Percentiles rank a stretch among this genome's conserved stretches.
Evolutionary conservation across 2,329 filamentous ascomycete species (phyloP).

Genomic region (Fusarium scirpi): DNA sequence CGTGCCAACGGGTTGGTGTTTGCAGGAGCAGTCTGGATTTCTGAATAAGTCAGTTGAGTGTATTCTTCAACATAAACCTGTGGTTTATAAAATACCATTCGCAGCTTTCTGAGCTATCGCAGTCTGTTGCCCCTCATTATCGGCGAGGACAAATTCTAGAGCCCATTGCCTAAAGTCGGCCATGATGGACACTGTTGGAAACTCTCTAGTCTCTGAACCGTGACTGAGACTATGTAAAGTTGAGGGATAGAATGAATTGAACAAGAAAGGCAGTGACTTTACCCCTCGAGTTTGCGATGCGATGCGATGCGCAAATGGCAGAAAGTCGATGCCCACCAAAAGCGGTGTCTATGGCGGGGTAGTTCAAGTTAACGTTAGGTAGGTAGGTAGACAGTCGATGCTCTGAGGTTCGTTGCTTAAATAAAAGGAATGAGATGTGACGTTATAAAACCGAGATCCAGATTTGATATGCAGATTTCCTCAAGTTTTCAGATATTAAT

Average conservation of each 20-base stretch:
- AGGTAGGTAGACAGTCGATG: background rate
- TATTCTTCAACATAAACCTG: background rate
- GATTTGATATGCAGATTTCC: background rate
- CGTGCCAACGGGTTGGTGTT: slow-evolving; percentile 62
- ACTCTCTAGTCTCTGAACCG: background rate
- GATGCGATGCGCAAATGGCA: slow-evolving; percentile 28
- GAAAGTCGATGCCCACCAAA: slow-evolving; percentile 42
- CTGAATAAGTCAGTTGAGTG: slow-evolving; percentile 47
- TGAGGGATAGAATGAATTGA: background rate
- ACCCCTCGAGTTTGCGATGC: slow-evolving; percentile 20
- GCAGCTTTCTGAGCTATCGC: slow-evolving; percentile 61
- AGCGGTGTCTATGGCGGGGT: slow-evolving; percentile 48
- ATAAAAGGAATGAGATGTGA: background rate
- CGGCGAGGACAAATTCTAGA: slow-evolving; percentile 65
- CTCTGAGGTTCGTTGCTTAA: background rate
- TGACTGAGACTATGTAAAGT: background rate
- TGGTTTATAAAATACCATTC: slow-evolving; percentile 48
- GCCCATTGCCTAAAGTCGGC: slow-evolving; percentile 65
- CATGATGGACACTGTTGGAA: slow-evolving; percentile 52
- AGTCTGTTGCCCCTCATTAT: slow-evolving; percentile 57
- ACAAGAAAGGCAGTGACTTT: slow-evolving; percentile 2
- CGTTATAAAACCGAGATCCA: background rate
- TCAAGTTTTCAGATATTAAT: slow-evolving; percentile 12
- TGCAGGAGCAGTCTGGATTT: slow-evolving; percentile 59
- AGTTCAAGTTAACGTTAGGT: background rate